A percentile compares a stretch with the other conserved stretches of the same genome.
phyloP scores from a whole-genome alignment of 331 rosid genomes.

The Rhamnella rubrinervis region DNA sequence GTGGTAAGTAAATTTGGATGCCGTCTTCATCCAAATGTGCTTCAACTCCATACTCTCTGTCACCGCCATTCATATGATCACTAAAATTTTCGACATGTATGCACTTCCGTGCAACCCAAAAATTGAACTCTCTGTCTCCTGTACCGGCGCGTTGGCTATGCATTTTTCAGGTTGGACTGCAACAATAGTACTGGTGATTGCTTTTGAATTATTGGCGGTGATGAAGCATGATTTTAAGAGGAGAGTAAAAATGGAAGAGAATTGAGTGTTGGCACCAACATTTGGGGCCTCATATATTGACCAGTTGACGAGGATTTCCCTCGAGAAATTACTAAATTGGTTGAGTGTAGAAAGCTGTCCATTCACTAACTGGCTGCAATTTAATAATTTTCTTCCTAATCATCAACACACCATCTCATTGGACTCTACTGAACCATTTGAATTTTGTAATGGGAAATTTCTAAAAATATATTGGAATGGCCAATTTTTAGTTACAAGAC shows the following conservation, averaged over 20 bases:
- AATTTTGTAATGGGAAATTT: too few species aligned
- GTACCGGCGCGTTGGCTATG: slow-evolving; percentile 25
- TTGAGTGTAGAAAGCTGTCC: too few species aligned
- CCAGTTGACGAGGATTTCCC: too few species aligned
- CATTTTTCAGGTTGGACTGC: slow-evolving; percentile 24
- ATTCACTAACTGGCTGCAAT: too few species aligned
- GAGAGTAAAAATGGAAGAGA: slow-evolving; percentile 17
- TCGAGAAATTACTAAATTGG: too few species aligned
- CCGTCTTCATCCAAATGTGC: slow-evolving; percentile 19
- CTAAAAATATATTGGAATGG: too few species aligned
- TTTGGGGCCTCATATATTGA: too few species aligned
- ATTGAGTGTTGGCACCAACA: slow-evolving; percentile 1
- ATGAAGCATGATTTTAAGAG: slow-evolving; percentile 38
- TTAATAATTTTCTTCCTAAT: too few species aligned
- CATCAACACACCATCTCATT: too few species aligned
- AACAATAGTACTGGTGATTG: slow-evolving; percentile 11
- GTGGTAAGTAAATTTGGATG: slow-evolving; percentile 8
- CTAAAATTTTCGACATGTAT: background rate
- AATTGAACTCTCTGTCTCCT: slow-evolving; percentile 49
- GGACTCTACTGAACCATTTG: too few species aligned
- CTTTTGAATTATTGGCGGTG: slow-evolving; percentile 16
- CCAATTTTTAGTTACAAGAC: too few species aligned
- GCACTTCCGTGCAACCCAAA: slow-evolving; percentile 44
- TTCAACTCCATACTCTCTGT: slow-evolving; percentile 20
- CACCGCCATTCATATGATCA: slow-evolving; percentile 20